phyloP scores from a whole-genome alignment of 192 early-diverging fungal species.

The Coemansia sp. region DNA sequence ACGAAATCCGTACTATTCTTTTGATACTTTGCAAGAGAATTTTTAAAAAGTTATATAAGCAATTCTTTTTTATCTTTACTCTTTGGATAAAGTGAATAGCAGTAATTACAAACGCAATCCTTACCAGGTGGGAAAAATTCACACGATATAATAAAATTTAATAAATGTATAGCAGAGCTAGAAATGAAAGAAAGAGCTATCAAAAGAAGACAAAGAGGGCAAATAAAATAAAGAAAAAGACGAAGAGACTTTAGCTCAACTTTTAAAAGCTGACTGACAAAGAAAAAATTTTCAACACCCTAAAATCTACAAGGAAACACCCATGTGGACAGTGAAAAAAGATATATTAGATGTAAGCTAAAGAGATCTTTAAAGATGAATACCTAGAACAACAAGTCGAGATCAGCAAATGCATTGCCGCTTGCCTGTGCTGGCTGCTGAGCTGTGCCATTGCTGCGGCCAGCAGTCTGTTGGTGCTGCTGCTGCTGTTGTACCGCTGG shows the following conservation, averaged over 20 bases:
- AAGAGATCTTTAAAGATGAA: neutral
- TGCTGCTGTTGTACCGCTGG: slow-evolving; percentile 13
- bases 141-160: neutral
- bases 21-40: neutral
- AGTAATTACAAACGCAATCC: neutral
- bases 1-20: too few species aligned
- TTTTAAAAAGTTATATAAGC: neutral
- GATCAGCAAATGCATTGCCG: slow-evolving; percentile 1
- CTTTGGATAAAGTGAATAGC: neutral
- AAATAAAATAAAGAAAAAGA: neutral
- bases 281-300: neutral
- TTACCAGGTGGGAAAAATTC: neutral
- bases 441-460: neutral
- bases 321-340: too few species aligned
- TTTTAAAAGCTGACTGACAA: neutral
- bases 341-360: too few species aligned
- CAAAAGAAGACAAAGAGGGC: neutral
- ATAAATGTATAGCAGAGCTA: neutral
- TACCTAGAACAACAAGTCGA: slow-evolving; percentile 1
- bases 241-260: neutral
- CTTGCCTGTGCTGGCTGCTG: slow-evolving; percentile 1
- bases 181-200: neutral
- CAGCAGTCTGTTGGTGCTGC: neutral
- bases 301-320: too few species aligned
- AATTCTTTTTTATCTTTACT: neutral